phyloP scores from a whole-genome alignment of 2,329 filamentous ascomycete species.

The Pochonia chlamydosporia region DNA sequence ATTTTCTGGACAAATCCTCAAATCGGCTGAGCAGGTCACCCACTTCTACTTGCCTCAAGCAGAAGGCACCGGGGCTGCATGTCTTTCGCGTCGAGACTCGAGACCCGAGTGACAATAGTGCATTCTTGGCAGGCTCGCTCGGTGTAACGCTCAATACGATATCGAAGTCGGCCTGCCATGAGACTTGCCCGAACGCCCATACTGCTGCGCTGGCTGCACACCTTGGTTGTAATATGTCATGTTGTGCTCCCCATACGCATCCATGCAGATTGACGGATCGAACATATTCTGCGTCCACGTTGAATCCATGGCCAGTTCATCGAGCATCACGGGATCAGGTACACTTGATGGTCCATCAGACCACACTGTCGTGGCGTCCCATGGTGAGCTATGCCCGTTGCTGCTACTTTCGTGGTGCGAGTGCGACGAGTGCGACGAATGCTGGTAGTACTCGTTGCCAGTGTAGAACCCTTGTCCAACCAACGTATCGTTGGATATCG shows the following conservation, averaged over 20 bases:
- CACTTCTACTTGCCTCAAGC: too few relatives aligned
- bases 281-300: conserved; percentile 3
- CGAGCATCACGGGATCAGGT: conserved; percentile 4
- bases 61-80: too few relatives aligned
- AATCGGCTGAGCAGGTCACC: too few relatives aligned
- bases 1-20: too few relatives aligned
- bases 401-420: background rate
- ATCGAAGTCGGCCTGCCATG: conserved; percentile 5
- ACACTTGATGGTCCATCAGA: conserved; percentile 7
- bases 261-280: conserved; percentile 5
- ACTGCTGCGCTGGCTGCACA: background rate
- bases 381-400: conserved; percentile 2
- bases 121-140: background rate
- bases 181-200: conserved; percentile 3
- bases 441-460: conserved; percentile 4
- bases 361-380: conserved; percentile 9
- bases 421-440: too few relatives aligned
- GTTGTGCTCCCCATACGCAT: conserved; percentile 3
- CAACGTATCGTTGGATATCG: background rate
- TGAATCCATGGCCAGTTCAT: conserved; percentile 3
- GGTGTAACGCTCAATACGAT: conserved; percentile 5
- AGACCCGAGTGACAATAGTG: too few relatives aligned
- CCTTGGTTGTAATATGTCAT: conserved; percentile 2
- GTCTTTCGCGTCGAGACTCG: too few relatives aligned
- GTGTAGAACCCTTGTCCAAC: conserved; percentile 1